Base-by-base conservation (phyloP, 1,139 yeast genomes). In the Scheffersomyces segobiensis region DNA sequence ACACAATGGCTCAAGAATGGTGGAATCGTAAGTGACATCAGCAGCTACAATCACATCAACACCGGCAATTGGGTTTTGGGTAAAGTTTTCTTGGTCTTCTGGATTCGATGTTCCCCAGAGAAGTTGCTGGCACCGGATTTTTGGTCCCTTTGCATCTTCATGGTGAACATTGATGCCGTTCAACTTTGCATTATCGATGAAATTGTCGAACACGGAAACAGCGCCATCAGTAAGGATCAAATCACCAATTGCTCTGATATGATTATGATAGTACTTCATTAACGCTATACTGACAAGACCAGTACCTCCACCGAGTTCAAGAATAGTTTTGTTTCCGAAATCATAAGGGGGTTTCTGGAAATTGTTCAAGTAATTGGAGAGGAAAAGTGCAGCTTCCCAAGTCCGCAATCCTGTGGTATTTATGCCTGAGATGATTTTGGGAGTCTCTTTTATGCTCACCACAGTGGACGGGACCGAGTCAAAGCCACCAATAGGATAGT, bases 381-480 rank as follows among this genome's bases (percentile, higher is more conserved):
- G 73, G 59, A 79, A 91, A n/a, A 91, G 65, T 0, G 97, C 90
- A 0, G 97, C 98, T 69, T 92, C 98, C 98, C 98, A 93, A 0
- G 98, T 93, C 52, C 98, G 77, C 59, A 87, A 75, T 0, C 98
- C 98, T 0, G 98, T 93, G 0, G 97, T 89, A 7, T 96, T 97
- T 42, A 76, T 70, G 0, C 92, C 92, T 19, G 91, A 83, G 12
- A 91, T 84, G 54, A 90, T 62, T 58, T 81, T 77, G 0, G 93
- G 96, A 0, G 84, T 79, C 66, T 90, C 96, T 57, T 75, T 74
- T 3, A 89, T 82, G 3, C 71, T 66, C 1, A 88, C 76, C 5
- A 70, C 69, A 0, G 66, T 55, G 14, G 0, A 66, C 20, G 24
- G 24, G 3, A 21, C 50, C 22, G 50, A 48, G 24, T 48, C 18